A percentile compares a stretch with the other conserved stretches of the same genome.
Conservation (phyloP, 495 filamentous ascomycete species). For the Aspergillus affinis region DNA sequence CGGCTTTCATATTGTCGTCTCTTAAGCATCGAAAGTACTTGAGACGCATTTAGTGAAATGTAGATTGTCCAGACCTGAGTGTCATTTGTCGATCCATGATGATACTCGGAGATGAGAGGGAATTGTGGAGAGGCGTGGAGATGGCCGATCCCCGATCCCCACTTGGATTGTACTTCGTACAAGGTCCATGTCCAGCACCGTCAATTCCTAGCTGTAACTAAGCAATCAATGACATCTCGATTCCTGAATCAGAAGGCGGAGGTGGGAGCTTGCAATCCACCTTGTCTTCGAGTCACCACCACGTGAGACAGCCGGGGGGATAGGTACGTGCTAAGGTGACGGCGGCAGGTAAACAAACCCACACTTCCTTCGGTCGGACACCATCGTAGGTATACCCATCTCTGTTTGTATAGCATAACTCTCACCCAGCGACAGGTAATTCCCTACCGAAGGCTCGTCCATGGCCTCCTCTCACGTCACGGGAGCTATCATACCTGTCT, state of each 20-base stretch:
- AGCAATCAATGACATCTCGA: too few relatives aligned
- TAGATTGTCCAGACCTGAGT: neutral
- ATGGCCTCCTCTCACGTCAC: neutral
- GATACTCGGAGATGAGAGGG: neutral
- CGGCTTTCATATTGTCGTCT: too few relatives aligned
- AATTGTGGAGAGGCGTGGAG: neutral
- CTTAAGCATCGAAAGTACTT: too few relatives aligned
- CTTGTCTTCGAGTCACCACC: too few relatives aligned
- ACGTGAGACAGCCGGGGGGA: too few relatives aligned
- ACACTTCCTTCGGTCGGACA: neutral
- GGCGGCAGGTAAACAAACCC: neutral
- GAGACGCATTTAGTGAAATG: too few relatives aligned
- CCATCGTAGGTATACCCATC: neutral
- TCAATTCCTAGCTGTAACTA: neutral
- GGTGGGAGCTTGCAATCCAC: too few relatives aligned
- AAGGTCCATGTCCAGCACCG: too few relatives aligned
- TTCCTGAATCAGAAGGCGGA: too few relatives aligned
- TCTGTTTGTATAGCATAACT: neutral
- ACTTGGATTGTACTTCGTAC: too few relatives aligned
- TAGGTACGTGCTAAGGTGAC: too few relatives aligned
- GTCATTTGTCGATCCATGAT: neutral
- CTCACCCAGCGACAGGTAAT: neutral
- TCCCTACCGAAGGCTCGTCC: neutral
- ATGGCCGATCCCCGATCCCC: neutral
- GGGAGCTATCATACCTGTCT: neutral